A percentile compares a stretch with the other conserved stretches of the same genome.
Conservation (phyloP, 2,329 filamentous ascomycete species). For the Colletotrichum tropicicola region DNA sequence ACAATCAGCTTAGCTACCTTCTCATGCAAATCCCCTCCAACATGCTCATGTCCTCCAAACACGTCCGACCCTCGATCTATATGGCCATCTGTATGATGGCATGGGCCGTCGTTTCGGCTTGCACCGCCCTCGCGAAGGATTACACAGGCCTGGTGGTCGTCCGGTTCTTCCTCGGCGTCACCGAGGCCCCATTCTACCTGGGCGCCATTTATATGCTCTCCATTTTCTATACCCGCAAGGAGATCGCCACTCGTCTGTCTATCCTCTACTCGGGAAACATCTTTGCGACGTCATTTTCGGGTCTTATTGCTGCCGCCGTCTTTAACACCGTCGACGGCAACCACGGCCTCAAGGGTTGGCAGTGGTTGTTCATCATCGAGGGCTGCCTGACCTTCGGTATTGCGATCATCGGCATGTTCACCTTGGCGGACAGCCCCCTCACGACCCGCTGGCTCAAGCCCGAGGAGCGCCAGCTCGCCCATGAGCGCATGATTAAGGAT, state of each 20-base stretch:
- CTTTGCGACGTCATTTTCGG: conserved; percentile 48
- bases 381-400: conserved; percentile 38
- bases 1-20: conserved; percentile 44
- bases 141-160: conserved; percentile 52
- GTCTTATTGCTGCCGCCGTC: conserved; percentile 53
- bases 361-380: conserved; percentile 45
- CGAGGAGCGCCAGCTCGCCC: conserved; percentile 50
- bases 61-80: conserved; percentile 41
- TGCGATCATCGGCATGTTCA: conserved; percentile 42
- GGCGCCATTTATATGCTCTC: conserved; percentile 52
- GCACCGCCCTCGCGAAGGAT: conserved; percentile 50
- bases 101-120: conserved; percentile 51
- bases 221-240: conserved; percentile 63
- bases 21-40: conserved; percentile 57
- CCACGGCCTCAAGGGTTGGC: conserved; percentile 39
- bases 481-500: conserved; percentile 45
- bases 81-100: conserved; percentile 45
- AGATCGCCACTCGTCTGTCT: conserved; percentile 51
- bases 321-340: conserved; percentile 43
- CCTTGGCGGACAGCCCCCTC: conserved; percentile 47
- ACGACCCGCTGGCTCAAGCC: conserved; percentile 45
- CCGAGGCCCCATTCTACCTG: conserved; percentile 49
- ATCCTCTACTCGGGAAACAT: conserved; percentile 54
- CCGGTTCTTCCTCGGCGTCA: conserved; percentile 52
- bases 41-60: conserved; percentile 50